Percentiles rank a stretch among this genome's conserved stretches.
Conservation (phyloP, 129 eudicot species). For the Centaurea solstitialis region DNA sequence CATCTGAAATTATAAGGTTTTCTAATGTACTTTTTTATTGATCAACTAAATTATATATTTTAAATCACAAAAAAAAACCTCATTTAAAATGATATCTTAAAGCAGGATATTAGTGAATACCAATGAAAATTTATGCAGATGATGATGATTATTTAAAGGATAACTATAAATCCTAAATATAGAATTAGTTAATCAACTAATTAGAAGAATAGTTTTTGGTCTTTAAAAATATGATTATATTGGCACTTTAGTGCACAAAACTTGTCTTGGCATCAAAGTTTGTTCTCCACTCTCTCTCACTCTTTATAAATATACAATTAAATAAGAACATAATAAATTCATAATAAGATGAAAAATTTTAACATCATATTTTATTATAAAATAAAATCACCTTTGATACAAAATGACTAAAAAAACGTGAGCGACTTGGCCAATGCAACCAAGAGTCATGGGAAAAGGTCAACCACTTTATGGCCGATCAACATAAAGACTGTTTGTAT, state of each 20-base stretch:
- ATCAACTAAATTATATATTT: background rate
- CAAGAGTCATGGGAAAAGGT: no score
- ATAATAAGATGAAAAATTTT: no score
- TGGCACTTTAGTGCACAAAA: background rate
- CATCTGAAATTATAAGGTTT: background rate
- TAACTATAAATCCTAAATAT: background rate
- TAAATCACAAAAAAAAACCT: background rate
- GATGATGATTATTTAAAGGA: background rate
- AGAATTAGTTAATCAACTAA: background rate
- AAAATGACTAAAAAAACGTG: no score
- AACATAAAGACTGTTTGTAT: no score
- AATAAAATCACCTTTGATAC: no score
- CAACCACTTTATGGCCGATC: no score
- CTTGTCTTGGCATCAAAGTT: background rate
- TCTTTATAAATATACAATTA: no score
- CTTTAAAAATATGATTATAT: background rate
- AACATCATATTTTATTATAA: no score
- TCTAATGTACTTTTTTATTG: background rate
- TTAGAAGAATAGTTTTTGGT: background rate
- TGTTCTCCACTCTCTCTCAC: background rate
- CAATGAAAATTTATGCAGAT: background rate
- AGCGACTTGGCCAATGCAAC: no score
- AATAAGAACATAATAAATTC: no score
- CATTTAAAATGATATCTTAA: background rate
- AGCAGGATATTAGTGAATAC: background rate